Conservation (phyloP, 805 yeast species). For the Metschnikowia gelsemii region DNA sequence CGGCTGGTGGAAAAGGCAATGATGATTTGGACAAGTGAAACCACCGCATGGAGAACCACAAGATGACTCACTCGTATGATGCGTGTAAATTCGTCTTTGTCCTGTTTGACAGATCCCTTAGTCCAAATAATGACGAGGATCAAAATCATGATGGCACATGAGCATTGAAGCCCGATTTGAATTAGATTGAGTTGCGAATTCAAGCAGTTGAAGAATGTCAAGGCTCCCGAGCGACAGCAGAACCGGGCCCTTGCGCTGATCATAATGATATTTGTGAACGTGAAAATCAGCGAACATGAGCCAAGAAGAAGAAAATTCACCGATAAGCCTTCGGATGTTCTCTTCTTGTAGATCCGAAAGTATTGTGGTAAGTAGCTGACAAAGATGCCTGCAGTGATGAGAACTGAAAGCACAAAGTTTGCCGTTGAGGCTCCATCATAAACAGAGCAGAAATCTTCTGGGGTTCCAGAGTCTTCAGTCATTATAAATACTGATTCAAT, state of each 20-base stretch:
- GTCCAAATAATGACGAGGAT: conserved; percentile 54
- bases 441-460: conserved; percentile 35
- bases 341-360: conserved; percentile 51
- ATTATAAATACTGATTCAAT: neutral
- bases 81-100: conserved; percentile 42
- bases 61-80: conserved; percentile 42
- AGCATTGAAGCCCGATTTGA: conserved; percentile 64
- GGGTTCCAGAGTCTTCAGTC: neutral
- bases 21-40: conserved; percentile 35
- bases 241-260: conserved; percentile 58
- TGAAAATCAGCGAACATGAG: conserved; percentile 63
- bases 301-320: conserved; percentile 72
- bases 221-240: conserved; percentile 52
- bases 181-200: conserved; percentile 64
- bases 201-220: conserved; percentile 57
- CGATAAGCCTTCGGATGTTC: conserved; percentile 75
- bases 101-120: conserved; percentile 44
- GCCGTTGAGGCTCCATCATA: conserved; percentile 50
- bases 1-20: conserved; percentile 31
- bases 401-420: conserved; percentile 49
- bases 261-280: conserved; percentile 63
- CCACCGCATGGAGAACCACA: conserved; percentile 38
- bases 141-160: conserved; percentile 57
- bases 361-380: conserved; percentile 78
- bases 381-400: conserved; percentile 65